Evolutionary conservation across 1,284 basidiomycete genomes (phyloP).

Genomic region (Naganishia albida): DNA sequence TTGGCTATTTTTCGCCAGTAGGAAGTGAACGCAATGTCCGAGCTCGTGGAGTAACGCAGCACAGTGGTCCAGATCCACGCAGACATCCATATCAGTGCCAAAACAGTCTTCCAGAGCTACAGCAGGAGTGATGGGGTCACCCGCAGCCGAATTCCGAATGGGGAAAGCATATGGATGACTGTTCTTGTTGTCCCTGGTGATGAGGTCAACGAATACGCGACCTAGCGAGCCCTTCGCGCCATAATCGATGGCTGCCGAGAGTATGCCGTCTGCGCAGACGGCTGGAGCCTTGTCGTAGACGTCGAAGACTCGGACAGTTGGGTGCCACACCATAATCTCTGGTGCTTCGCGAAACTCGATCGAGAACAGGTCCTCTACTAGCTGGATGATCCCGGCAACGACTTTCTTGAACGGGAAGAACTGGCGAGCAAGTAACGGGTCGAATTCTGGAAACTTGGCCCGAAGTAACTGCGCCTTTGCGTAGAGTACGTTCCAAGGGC

Average conservation of each 20-base stretch:
- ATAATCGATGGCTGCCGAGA: not conserved
- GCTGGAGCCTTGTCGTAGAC: not conserved
- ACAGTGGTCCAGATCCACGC: not conserved
- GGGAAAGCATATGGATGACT: not conserved
- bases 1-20: constrained; percentile 1
- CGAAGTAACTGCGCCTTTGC: not conserved
- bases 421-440: constrained; percentile 1
- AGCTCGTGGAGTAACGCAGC: constrained; percentile 8
- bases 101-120: not conserved
- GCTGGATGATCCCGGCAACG: not conserved
- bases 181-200: not conserved
- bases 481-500: not conserved
- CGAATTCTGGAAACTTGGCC: not conserved
- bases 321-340: constrained; percentile 1
- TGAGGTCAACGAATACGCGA: not conserved
- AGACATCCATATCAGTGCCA: not conserved
- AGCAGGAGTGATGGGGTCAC: not conserved
- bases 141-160: not conserved
- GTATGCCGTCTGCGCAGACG: not conserved
- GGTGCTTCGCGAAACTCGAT: constrained; percentile 8
- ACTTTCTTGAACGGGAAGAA: constrained; percentile 7
- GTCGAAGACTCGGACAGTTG: not conserved
- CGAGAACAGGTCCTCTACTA: not conserved
- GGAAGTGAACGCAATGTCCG: constrained; percentile 9
- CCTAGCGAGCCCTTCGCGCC: not conserved